Evolutionary conservation across 768 basidiomycete species (phyloP), one percentile per base, ranked within the genome.

Genomic region (Trametes cingulata): DNA sequence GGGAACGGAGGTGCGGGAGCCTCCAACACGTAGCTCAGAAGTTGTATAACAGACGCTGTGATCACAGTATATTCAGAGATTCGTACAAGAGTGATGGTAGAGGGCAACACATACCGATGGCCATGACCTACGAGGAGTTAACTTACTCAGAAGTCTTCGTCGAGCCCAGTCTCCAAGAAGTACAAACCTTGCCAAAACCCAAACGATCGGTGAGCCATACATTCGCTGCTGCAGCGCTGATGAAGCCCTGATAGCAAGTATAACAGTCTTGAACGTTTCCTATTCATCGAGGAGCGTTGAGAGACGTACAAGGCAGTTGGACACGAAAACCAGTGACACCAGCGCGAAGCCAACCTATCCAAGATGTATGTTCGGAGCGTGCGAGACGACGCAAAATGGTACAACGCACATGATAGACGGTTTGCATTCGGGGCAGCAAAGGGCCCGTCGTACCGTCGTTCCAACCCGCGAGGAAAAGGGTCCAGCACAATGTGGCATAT

Each of bases 371-470:
- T n/a, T 35, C 36, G 7, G 33, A 27, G 36, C 14, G 13, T 15
- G 39, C 39, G n/a, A n/a, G n/a, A n/a, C n/a, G n/a, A n/a, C n/a
- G 4, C 33, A n/a, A 22, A 0, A 15, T 14, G n/a, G n/a, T n/a
- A n/a, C n/a, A n/a, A 54, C 73, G n/a, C 59, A 81, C 82, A 64
- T 75, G 73, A 67, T 81, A 82, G 69, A 82, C 79, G 3, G 72
- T 69, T 68, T 89, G 90, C 39, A 93, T 85, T 7, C 84, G 78
- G 0, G 89, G 91, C 8, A 93, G 72, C 17, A 94, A 72, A 1
- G 91, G 90, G 4, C 91, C 91, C 14, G 82, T 82, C 0, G 85
- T 80, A 10, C 85, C 86, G 70, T 91, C 91, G 65, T 87, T 90
- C 89, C 90, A 93, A n/a, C 91, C 91, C 17, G 79, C 78, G 5